These are phyloP conservation scores for Westerdykella sp. DNA, from an alignment of 2,329 filamentous ascomycete species.

Conservation along the genomic window DNA sequence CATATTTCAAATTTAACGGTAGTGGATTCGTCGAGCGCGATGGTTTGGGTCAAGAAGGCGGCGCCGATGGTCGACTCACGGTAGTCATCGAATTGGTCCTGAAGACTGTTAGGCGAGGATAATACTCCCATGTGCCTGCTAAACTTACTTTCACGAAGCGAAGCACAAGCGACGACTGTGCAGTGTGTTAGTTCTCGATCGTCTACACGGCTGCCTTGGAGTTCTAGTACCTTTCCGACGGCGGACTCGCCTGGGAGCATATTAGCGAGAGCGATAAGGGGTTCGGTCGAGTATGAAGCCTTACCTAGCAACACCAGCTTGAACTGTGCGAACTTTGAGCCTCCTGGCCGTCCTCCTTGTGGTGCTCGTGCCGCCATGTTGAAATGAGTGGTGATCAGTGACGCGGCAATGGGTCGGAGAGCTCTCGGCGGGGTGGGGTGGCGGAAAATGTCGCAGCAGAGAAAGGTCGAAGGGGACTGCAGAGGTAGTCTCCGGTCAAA, in stretches of 20 bases:
- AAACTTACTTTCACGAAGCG: constrained; percentile 87
- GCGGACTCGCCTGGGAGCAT: constrained; percentile 79
- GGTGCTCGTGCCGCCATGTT: constrained; percentile 79
- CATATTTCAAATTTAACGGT: constrained; percentile 98
- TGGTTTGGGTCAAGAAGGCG: constrained; percentile 97
- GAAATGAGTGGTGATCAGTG: constrained; percentile 11
- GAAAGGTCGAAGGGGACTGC: constrained; percentile 1
- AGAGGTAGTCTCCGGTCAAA: constrained; percentile 2
- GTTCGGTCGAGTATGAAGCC: constrained; percentile 22
- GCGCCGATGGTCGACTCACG: constrained; percentile 97
- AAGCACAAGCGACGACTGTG: constrained; percentile 88
- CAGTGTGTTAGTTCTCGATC: constrained; percentile 20
- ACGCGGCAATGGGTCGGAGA: constrained; percentile 16
- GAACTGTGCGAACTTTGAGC: constrained; percentile 89
- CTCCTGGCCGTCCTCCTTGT: constrained; percentile 60
- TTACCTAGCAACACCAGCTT: constrained; percentile 94
- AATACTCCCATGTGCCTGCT: background rate
- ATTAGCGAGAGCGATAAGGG: constrained; percentile 14
- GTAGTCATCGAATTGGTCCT: constrained; percentile 99
- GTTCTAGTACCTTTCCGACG: constrained; percentile 76
- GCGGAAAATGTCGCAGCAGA: constrained; percentile 2
- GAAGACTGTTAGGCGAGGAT: constrained; percentile 1
- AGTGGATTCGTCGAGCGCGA: constrained; percentile 94
- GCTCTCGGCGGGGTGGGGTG: constrained; percentile 3
- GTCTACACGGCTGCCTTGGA: constrained; percentile 19